Evolutionary conservation across 2,329 filamentous ascomycete species (phyloP).

Genomic region (Rutstroemia sp.): DNA sequence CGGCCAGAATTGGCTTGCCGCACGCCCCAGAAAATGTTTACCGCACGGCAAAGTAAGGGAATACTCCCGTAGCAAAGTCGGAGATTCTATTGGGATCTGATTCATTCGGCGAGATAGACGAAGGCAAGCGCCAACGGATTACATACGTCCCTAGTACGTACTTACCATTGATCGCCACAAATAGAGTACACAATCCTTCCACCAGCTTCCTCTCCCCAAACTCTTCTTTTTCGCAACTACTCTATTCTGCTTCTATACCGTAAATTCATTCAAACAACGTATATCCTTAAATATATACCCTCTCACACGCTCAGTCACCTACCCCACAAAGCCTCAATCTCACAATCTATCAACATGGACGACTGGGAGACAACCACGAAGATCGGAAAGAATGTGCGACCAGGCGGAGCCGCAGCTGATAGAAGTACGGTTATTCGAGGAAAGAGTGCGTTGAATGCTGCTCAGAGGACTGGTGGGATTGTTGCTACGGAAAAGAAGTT

Average conservation of each 20-base stretch:
- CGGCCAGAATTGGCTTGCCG: too few species aligned
- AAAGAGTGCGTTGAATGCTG: conserved; percentile 78
- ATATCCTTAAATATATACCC: background rate
- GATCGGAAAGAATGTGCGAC: conserved; percentile 80
- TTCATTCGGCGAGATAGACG: conserved; percentile 7
- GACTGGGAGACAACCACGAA: conserved; percentile 89
- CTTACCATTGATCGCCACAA: conserved; percentile 4
- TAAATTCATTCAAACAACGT: background rate
- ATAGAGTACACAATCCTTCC: background rate
- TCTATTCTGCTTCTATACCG: background rate
- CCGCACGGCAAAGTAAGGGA: too few species aligned
- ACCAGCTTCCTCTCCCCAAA: background rate
- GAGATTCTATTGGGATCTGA: conserved; percentile 9
- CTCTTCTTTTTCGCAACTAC: background rate
- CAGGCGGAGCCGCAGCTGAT: conserved; percentile 49
- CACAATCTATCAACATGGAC: conserved; percentile 39
- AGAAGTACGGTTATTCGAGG: conserved; percentile 88
- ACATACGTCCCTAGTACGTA: too few species aligned
- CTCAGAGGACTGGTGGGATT: conserved; percentile 69
- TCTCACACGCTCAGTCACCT: background rate
- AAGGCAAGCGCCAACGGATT: background rate
- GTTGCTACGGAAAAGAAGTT: conserved; percentile 91
- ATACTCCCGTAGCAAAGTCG: too few species aligned
- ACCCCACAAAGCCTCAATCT: background rate
- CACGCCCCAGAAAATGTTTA: too few species aligned